Conservation (phyloP, 192 early-diverging fungal genomes). For the Linnemannia hyalina region DNA sequence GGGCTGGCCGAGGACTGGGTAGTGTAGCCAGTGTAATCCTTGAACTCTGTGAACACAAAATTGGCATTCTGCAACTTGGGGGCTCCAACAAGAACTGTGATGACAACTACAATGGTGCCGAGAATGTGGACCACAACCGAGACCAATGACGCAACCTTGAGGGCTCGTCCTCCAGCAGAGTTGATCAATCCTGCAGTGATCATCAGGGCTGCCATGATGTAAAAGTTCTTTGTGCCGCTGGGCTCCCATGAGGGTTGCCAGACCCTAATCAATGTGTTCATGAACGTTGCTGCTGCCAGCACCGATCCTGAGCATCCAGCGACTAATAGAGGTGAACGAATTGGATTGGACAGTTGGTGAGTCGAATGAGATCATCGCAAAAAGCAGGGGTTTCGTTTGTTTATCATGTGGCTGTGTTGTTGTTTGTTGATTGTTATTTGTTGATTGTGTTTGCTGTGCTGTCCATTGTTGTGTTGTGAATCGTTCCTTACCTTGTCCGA, state of each 20-base stretch:
- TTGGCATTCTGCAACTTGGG: slow-evolving; percentile 40
- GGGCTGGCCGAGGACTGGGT: slow-evolving; percentile 24
- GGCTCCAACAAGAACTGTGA: slow-evolving; percentile 42
- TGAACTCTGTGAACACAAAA: slow-evolving; percentile 59
- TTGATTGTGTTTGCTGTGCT: neutral
- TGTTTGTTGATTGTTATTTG: neutral
- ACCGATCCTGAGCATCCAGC: slow-evolving; percentile 53
- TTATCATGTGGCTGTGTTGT: neutral
- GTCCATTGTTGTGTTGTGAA: neutral
- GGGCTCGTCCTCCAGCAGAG: slow-evolving; percentile 49
- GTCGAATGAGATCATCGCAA: too few species aligned
- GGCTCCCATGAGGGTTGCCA: slow-evolving; percentile 29
- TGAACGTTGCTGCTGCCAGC: slow-evolving; percentile 38
- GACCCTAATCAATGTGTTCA: slow-evolving; percentile 37
- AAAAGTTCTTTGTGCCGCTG: slow-evolving; percentile 42
- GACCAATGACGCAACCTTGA: slow-evolving; percentile 46
- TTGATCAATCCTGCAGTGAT: slow-evolving; percentile 40
- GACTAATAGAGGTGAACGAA: slow-evolving; percentile 4
- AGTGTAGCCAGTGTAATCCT: slow-evolving; percentile 53
- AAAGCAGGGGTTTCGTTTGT: neutral
- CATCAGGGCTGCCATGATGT: slow-evolving; percentile 46
- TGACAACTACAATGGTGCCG: slow-evolving; percentile 42
- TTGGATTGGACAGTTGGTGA: too few species aligned
- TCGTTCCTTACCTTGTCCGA: slow-evolving; percentile 46
- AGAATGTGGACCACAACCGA: slow-evolving; percentile 50